These are phyloP conservation scores for Dictyostelium discoideum DNA, from an alignment of 78 protist species.

Conservation along the genomic window DNA sequence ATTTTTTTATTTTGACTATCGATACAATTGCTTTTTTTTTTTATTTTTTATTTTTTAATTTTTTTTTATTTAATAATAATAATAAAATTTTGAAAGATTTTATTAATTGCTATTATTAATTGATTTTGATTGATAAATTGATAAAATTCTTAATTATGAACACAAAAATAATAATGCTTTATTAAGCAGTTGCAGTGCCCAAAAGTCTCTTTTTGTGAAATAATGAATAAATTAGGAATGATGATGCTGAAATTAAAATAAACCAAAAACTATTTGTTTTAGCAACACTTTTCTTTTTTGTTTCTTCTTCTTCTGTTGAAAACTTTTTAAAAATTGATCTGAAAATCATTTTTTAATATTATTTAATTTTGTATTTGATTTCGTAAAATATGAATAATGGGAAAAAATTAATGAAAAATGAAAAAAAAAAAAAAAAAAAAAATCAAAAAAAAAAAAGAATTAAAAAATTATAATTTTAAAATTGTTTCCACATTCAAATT, in stretches of 20 bases:
- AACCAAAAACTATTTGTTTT: conserved; percentile 55
- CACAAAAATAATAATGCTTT: background rate
- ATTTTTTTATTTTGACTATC: background rate
- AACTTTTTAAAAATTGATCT: conserved; percentile 70
- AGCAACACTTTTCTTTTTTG: conserved; percentile 36
- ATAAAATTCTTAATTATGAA: background rate
- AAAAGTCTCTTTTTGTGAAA: conserved; percentile 13
- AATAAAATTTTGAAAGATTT: background rate
- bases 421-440: background rate
- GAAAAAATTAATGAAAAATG: background rate
- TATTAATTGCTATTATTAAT: background rate
- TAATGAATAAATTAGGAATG: background rate
- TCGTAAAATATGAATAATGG: background rate
- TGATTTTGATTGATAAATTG: background rate
- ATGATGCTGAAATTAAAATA: conserved; percentile 17
- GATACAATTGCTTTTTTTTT: background rate
- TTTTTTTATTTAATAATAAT: background rate
- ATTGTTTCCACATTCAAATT: background rate
- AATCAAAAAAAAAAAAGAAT: background rate
- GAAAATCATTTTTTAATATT: conserved; percentile 9
- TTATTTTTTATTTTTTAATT: no score
- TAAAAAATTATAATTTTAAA: no score
- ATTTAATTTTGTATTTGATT: background rate
- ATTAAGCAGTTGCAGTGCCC: background rate
- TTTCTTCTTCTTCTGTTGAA: conserved; percentile 68